Percentiles rank a stretch among this genome's conserved stretches.
Conservation (phyloP, 192 early-diverging fungal genomes). For the Mortierella hygrophila region DNA sequence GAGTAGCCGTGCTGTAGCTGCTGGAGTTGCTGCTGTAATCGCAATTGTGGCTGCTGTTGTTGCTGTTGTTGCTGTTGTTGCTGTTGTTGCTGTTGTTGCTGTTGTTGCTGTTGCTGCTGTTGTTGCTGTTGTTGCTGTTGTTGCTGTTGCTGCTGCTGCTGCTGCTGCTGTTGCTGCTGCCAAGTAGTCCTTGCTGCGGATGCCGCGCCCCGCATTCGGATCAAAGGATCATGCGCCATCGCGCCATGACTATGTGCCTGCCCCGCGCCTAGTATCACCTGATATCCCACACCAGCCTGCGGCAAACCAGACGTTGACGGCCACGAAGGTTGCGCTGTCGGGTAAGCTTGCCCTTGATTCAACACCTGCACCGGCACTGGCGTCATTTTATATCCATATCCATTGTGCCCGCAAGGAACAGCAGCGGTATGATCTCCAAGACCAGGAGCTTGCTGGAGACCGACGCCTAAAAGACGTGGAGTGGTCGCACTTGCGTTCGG, state of each 20-base stretch:
- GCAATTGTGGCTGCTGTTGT: constrained; percentile 3
- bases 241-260: not conserved
- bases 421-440: not conserved
- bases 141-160: not conserved
- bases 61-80: constrained; percentile 20
- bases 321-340: not conserved
- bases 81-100: too few species aligned
- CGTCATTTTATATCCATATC: not conserved
- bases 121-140: not conserved
- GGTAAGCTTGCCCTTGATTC: not conserved
- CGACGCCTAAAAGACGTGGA: not conserved
- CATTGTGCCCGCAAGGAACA: not conserved
- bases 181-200: constrained; percentile 12
- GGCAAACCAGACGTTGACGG: not conserved
- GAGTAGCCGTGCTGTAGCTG: not conserved
- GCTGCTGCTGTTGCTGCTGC: constrained; percentile 24
- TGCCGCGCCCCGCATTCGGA: not conserved
- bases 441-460: not conserved
- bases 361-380: not conserved
- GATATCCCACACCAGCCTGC: not conserved
- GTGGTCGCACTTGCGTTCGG: not conserved
- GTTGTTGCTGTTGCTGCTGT: constrained; percentile 2
- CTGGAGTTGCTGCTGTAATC: not conserved
- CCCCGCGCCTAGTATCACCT: not conserved
- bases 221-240: not conserved